Evolutionary conservation across 495 filamentous ascomycete genomes (phyloP), one percentile per base, ranked within the genome.

Genomic region (Cercophora sp.): DNA sequence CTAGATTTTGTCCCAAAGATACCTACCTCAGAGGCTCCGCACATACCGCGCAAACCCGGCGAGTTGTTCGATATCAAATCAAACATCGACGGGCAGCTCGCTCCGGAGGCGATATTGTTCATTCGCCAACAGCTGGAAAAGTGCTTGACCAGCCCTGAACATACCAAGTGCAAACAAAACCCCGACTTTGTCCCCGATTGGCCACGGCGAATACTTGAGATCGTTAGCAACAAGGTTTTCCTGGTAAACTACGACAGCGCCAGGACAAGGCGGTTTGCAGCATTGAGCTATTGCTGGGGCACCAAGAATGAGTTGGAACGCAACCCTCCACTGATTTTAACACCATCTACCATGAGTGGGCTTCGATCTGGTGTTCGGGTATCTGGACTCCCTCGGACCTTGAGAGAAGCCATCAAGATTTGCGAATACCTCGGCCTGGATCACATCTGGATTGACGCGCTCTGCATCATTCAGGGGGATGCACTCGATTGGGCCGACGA

Each of bases 401-500:
- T 48, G 16, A 34, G 15, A 10, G 27, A 48, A 15, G 45, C 45
- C 15, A 22, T 35, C 10, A 22, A 16, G 24, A 32, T 48, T 23
- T 48, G 45, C 27, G 9, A 8, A 8, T 46, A 46, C 15, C 52
- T 64, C 1, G 43, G 45, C n/a, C 1, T 64, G 10, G 27, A 26
- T 16, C 4, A 55, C 46, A 11, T 65, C n/a, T 65, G 62, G 62
- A 61, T 65, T 34, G 62, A 65, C 41, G 36, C 52, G 26, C 50
- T 65, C 25, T 63, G 61, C 35, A 63, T 64, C 27, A 19, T 60
- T 18, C 61, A 64, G 51, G 52, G 55, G 24, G 6, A 31, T 27
- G 10, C n/a, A 5, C 4, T 11, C 2, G 52, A 59, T 32, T 55
- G 47, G 56, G 37, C 23, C 19, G 20, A 11, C 9, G 61, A 64